Base-by-base conservation (phyloP, 2,329 filamentous ascomycete genomes). In the Alternaria panax region DNA sequence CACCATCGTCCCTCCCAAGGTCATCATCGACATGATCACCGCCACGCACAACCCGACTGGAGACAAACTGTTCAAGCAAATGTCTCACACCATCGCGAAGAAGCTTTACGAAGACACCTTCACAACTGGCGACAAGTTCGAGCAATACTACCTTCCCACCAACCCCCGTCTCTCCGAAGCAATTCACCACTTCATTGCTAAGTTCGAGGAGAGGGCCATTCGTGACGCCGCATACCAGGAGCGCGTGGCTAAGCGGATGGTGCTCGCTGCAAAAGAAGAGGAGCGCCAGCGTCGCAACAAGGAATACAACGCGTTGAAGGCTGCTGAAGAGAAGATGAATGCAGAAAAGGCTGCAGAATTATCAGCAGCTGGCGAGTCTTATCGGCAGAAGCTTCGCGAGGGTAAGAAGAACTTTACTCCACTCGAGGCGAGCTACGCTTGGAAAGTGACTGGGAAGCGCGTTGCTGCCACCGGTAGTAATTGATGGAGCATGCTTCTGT, bases 41-140 rank as follows among this genome's bases (percentile, higher is more conserved):
- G 12, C 27, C 11, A 38, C 56, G 11, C 36, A 32, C 18, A 60
- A 51, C 9, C 54, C 51, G 5, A 54, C 48, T 2, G 48, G 53
- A 0, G 8, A 57, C 43, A 60, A 54, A 18, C 30, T 60, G 11
- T 57, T 48, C 27, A 47, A 57, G n/a, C 53, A 57, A 18, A 60
- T 60, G 48, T n/a, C 53, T 7, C 30, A 57, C 7, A 57, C 43
- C 6, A 57, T 53, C 9, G 52, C 51, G 1, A 43, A 18, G 2
- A 50, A 53, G 43, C 32, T 57, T 14, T 28, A 41, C 36, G 47
- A 59, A 9, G 18, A 36, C 6, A 51, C 54, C 2, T 46, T 59
- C 6, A 32, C 34, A 2, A 32, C 54, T 4, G 30, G 46, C 7
- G 46, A 38, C 3, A 52, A 24, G 2, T 59, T 59, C 25, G 42